Conservation (phyloP, 192 early-diverging fungal genomes). For the Podila horticola region DNA sequence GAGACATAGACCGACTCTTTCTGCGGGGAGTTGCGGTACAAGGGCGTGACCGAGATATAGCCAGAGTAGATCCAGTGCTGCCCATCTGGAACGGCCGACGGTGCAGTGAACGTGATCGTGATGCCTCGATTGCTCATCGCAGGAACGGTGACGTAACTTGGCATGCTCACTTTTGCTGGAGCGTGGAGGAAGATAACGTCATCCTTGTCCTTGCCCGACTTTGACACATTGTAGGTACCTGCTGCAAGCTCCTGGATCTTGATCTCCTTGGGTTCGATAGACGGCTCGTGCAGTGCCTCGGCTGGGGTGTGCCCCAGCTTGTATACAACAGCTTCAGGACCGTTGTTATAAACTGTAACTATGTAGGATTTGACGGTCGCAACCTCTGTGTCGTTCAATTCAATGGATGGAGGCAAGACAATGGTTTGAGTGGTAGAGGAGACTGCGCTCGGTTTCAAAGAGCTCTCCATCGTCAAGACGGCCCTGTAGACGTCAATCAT, state of each 20-base stretch:
- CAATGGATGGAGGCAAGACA: conserved; percentile 17
- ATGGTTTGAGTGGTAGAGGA: not conserved
- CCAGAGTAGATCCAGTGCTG: conserved; percentile 39
- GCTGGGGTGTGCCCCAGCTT: conserved; percentile 49
- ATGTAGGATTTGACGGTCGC: not conserved
- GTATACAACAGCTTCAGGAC: conserved; percentile 22
- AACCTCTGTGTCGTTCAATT: conserved; percentile 32
- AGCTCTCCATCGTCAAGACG: not conserved
- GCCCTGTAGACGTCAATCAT: not conserved
- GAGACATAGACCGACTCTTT: conserved; percentile 19
- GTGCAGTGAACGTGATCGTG: conserved; percentile 47
- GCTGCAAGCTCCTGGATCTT: conserved; percentile 13
- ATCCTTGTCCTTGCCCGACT: not conserved
- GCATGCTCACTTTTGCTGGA: conserved; percentile 45
- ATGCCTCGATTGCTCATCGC: conserved; percentile 21
- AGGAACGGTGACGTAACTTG: conserved; percentile 24
- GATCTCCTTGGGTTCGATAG: conserved; percentile 19
- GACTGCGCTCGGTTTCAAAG: not conserved
- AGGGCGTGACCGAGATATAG: conserved; percentile 18
- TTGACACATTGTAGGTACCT: conserved; percentile 1
- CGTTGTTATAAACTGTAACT: conserved; percentile 56
- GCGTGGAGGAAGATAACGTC: conserved; percentile 4
- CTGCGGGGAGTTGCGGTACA: not conserved
- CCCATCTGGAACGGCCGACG: not conserved
- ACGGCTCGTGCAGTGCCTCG: conserved; percentile 45